These are phyloP conservation scores for Stramenopiles sp. DNA, from an alignment of 352 stramenopile genomes.

Conservation along the genomic window DNA sequence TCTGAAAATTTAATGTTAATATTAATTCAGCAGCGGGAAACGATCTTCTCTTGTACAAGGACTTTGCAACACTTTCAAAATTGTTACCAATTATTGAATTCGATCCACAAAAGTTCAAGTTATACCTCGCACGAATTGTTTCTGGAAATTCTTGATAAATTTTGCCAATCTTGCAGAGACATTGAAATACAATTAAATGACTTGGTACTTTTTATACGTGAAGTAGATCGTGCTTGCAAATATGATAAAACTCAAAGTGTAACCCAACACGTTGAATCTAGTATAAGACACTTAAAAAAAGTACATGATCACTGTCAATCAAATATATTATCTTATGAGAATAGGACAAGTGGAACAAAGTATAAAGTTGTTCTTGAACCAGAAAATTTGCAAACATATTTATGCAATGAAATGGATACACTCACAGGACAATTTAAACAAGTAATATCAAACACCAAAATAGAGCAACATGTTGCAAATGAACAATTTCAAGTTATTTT, in stretches of 20 bases:
- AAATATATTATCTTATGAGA: background rate
- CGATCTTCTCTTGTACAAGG: constrained; percentile 28
- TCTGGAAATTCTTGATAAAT: background rate
- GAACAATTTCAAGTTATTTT: background rate
- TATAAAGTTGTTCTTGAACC: background rate
- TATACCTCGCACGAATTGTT: background rate
- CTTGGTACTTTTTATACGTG: background rate
- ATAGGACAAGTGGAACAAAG: background rate
- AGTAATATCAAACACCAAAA: background rate
- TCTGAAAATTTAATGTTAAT: constrained; percentile 62
- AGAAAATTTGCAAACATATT: background rate
- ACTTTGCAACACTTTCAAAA: background rate
- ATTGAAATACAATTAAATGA: background rate
- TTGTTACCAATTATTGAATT: background rate
- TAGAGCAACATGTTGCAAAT: background rate
- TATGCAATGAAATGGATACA: background rate
- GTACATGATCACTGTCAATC: background rate
- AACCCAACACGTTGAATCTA: background rate
- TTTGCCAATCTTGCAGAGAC: background rate
- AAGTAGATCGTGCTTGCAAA: background rate
- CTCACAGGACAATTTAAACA: background rate
- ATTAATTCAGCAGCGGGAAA: constrained; percentile 58
- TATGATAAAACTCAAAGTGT: background rate
- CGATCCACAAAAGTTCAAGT: background rate
- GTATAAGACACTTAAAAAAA: background rate